These are phyloP conservation scores for Emericellopsis terricola DNA, from an alignment of 495 filamentous ascomycete species.

Conservation along the genomic window DNA sequence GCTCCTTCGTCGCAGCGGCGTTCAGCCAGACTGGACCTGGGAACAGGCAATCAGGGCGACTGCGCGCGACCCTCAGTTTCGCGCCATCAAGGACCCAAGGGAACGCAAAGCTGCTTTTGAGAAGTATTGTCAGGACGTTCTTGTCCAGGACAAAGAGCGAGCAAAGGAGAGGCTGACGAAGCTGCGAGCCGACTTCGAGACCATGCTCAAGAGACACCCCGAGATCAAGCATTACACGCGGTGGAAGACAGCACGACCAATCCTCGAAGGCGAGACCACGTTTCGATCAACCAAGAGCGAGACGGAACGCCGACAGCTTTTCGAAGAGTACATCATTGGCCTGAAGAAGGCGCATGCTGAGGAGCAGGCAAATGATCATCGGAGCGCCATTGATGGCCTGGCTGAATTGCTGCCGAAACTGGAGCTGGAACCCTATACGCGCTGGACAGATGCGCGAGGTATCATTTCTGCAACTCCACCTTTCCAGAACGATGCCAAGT, in stretches of 20 bases:
- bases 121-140: slow-evolving; percentile 84
- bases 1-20: slow-evolving; percentile 65
- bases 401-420: slow-evolving; percentile 65
- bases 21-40: slow-evolving; percentile 86
- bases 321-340: slow-evolving; percentile 81
- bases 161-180: slow-evolving; percentile 90
- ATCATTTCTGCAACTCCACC: slow-evolving; percentile 62
- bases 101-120: slow-evolving; percentile 86
- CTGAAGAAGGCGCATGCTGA: slow-evolving; percentile 65
- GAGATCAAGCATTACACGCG: slow-evolving; percentile 97
- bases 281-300: slow-evolving; percentile 85
- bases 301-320: slow-evolving; percentile 74
- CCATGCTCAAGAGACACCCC: slow-evolving; percentile 89
- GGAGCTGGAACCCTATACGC: slow-evolving; percentile 79
- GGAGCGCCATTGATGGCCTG: slow-evolving; percentile 75
- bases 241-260: slow-evolving; percentile 90
- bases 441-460: slow-evolving; percentile 80
- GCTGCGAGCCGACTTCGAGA: slow-evolving; percentile 82
- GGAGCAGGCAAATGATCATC: slow-evolving; percentile 48
- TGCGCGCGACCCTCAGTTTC: slow-evolving; percentile 89
- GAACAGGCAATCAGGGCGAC: slow-evolving; percentile 72
- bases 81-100: slow-evolving; percentile 82
- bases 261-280: slow-evolving; percentile 88
- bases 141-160: slow-evolving; percentile 83
- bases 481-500: slow-evolving; percentile 75